Conservation (phyloP, 495 filamentous ascomycete species). For the Penicillium crystallinum region DNA sequence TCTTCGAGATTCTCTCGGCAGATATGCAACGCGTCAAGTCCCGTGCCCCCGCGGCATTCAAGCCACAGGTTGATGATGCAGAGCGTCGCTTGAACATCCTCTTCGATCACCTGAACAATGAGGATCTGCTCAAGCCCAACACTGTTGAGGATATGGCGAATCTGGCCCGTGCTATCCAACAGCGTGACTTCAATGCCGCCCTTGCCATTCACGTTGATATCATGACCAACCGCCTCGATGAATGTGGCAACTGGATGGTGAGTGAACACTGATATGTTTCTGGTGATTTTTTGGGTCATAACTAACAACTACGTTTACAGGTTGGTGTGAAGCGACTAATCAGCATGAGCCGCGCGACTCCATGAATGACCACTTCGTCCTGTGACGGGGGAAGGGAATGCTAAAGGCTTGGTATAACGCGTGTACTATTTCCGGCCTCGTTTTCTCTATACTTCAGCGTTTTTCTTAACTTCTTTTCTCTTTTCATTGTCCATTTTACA, state of each 20-base stretch:
- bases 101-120: conserved; percentile 95
- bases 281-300: neutral
- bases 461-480: conserved; percentile 1
- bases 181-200: conserved; percentile 72
- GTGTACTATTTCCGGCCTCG: conserved; percentile 12
- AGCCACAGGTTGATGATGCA: conserved; percentile 82
- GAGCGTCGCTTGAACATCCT: conserved; percentile 86
- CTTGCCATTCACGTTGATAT: conserved; percentile 72
- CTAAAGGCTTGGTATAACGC: conserved; percentile 7
- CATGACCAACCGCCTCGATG: conserved; percentile 72
- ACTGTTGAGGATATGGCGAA: conserved; percentile 68
- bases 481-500: conserved; percentile 17
- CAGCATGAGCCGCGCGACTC: conserved; percentile 81
- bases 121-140: conserved; percentile 77
- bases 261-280: conserved; percentile 28
- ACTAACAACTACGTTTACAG: conserved; percentile 38
- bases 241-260: conserved; percentile 96
- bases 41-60: conserved; percentile 75
- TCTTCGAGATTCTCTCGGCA: conserved; percentile 73
- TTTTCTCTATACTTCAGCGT: conserved; percentile 7
- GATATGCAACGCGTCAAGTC: conserved; percentile 86
- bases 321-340: conserved; percentile 90
- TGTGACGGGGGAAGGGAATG: neutral
- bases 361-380: conserved; percentile 20
- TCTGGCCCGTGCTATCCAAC: conserved; percentile 61